phyloP scores from a whole-genome alignment of 176 grass and related monocot species.

The Aegilops speltoides region DNA sequence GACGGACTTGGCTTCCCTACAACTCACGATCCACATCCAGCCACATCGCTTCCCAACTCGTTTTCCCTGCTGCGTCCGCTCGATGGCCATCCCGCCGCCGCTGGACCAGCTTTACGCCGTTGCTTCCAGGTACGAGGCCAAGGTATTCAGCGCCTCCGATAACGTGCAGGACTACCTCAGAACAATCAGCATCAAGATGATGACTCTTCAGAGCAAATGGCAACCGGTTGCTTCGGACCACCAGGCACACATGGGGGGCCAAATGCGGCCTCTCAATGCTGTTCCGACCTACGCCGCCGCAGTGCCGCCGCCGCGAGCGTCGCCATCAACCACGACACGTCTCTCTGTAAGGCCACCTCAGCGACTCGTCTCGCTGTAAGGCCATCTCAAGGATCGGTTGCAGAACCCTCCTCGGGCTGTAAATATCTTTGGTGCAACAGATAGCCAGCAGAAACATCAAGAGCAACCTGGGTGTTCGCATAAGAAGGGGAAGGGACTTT shows the following conservation, averaged over 20 bases:
- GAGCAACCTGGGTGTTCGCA: constrained; percentile 1
- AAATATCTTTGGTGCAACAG: neutral
- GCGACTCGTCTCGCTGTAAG: too few relatives aligned
- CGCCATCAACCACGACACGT: neutral
- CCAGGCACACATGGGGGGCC: neutral
- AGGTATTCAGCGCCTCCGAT: neutral
- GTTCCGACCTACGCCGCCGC: neutral
- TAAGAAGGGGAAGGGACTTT: too few relatives aligned
- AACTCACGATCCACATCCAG: too few relatives aligned
- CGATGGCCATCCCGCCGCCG: too few relatives aligned
- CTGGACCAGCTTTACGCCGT: neutral
- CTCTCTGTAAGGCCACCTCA: neutral
- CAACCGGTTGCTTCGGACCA: neutral
- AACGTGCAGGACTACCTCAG: neutral
- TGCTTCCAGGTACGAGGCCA: neutral
- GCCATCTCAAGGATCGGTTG: too few relatives aligned
- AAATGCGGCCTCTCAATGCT: neutral
- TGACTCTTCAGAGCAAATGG: neutral
- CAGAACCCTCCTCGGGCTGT: neutral
- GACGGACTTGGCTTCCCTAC: too few relatives aligned
- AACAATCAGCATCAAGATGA: neutral
- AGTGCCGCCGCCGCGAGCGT: neutral
- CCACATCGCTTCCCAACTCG: too few relatives aligned
- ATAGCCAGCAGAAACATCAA: neutral
- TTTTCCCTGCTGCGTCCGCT: too few relatives aligned